phyloP scores from a whole-genome alignment of 2,329 filamentous ascomycete species.

The Arthroderma sp. region DNA sequence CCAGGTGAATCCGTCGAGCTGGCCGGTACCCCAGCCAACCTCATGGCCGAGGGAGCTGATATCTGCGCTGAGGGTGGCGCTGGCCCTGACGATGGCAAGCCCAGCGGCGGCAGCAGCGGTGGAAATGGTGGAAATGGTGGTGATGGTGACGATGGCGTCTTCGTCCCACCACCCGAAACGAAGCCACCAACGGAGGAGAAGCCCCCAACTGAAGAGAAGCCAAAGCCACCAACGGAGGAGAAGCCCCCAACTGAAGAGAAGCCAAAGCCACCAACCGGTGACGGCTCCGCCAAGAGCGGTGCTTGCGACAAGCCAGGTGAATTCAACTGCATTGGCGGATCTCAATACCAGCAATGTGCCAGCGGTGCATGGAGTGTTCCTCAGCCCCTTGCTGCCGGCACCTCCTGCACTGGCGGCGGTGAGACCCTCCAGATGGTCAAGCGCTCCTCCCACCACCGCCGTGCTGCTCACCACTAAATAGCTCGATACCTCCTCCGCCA shows the following conservation, averaged over 20 bases:
- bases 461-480: not conserved
- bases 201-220: too few species aligned
- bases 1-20: slow-evolving; percentile 47
- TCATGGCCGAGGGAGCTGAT: slow-evolving; percentile 19
- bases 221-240: too few species aligned
- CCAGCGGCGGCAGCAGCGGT: slow-evolving; percentile 12
- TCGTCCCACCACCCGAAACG: too few species aligned
- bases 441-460: slow-evolving; percentile 12
- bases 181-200: too few species aligned
- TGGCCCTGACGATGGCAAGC: slow-evolving; percentile 20
- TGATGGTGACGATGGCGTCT: slow-evolving; percentile 5
- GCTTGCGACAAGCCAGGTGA: slow-evolving; percentile 40
- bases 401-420: slow-evolving; percentile 30
- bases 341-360: slow-evolving; percentile 50
- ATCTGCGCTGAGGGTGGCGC: slow-evolving; percentile 18
- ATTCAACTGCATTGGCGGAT: slow-evolving; percentile 47
- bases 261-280: not conserved
- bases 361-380: slow-evolving; percentile 41
- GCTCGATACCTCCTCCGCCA: too few species aligned
- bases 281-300: slow-evolving; percentile 4
- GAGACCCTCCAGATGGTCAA: slow-evolving; percentile 9
- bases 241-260: too few species aligned
- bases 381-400: slow-evolving; percentile 41
- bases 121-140: slow-evolving; percentile 13
- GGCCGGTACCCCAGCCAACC: slow-evolving; percentile 28